These are phyloP conservation scores for Cardamine chenopodiifolia DNA, from an alignment of 345 rosid species.

Conservation along the genomic window DNA sequence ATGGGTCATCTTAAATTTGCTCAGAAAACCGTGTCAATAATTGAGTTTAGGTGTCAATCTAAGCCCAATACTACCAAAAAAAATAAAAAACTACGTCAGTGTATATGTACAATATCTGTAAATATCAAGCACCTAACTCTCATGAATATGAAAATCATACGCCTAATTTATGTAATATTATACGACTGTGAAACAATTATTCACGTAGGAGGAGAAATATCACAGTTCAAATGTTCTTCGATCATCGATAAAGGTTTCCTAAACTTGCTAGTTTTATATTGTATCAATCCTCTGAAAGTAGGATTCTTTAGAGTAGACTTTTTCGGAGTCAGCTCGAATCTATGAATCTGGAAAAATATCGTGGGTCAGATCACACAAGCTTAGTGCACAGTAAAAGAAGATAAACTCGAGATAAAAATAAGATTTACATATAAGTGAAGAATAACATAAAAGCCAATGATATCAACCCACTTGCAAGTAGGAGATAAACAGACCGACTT, in stretches of 20 bases:
- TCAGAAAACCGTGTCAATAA: slow-evolving; percentile 24
- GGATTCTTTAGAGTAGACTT: neutral
- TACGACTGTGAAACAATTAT: neutral
- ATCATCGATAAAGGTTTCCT: too few species aligned
- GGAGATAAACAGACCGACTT: slow-evolving; percentile 23
- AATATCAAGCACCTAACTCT: slow-evolving; percentile 19
- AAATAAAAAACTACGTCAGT: neutral
- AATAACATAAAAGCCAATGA: neutral
- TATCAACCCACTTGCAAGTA: slow-evolving; percentile 10
- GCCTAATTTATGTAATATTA: neutral
- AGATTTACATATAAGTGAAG: too few species aligned
- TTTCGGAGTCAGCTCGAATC: neutral
- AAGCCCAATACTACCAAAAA: neutral
- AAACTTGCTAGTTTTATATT: too few species aligned
- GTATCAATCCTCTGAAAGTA: too few species aligned
- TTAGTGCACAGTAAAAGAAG: neutral
- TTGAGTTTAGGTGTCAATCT: slow-evolving; percentile 24
- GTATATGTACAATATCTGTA: neutral
- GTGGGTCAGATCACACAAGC: too few species aligned
- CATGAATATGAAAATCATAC: slow-evolving; percentile 12
- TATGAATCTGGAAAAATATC: neutral
- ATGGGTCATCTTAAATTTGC: neutral
- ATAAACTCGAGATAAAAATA: too few species aligned
- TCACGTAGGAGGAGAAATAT: neutral
- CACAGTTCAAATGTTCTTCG: too few species aligned